Evolutionary conservation across 208 protist genomes (phyloP), one percentile per base, ranked within the genome.

Genomic region (Tritrichomonas foetus): DNA sequence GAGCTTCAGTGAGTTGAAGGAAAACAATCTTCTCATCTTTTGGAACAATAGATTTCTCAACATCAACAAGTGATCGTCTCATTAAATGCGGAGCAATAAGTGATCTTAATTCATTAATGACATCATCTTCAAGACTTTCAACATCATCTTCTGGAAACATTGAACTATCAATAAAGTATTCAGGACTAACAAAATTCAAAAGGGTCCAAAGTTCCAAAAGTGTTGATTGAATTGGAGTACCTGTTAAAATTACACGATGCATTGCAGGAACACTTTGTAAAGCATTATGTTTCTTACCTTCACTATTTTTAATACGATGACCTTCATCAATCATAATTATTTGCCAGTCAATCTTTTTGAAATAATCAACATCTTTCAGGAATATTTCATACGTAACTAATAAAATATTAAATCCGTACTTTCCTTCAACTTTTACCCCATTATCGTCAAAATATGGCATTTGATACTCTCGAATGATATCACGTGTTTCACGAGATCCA

Each of bases 311-410:
- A 30, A 95, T 55, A 3, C 94, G 94, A 69, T 95, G 94, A 92
- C 94, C 94, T 94, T 98, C 97, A 94, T 98, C 97, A 11, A 98
- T 95, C 22, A 97, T 95, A 27, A 98, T 94, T 61, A 94, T 95
- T 5, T 94, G 84, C 95, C 96, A 97, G 22, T 93, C 80, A 14
- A 97, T 95, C 3, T 64, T 93, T 96, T 94, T n/a, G 78, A 89
- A 89, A n/a, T 53, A 53, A 57, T 53, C 47, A 39, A 61, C 27
- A 57, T 89, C 78, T 30, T 89, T 89, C 27, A 89, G 57, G 36
- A 89, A 89, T 11, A 89, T 89, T 16, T 89, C 78, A 36, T 89
- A 89, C 3, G 78, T 57, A 47, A 89, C 47, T 13, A 89, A 36
- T 13, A 89, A 16, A 36, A 89, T 49, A 47, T 89, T 89, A 89